These are phyloP conservation scores for Epichloe typhina DNA, from an alignment of 2,329 filamentous ascomycete genomes.

Conservation along the genomic window DNA sequence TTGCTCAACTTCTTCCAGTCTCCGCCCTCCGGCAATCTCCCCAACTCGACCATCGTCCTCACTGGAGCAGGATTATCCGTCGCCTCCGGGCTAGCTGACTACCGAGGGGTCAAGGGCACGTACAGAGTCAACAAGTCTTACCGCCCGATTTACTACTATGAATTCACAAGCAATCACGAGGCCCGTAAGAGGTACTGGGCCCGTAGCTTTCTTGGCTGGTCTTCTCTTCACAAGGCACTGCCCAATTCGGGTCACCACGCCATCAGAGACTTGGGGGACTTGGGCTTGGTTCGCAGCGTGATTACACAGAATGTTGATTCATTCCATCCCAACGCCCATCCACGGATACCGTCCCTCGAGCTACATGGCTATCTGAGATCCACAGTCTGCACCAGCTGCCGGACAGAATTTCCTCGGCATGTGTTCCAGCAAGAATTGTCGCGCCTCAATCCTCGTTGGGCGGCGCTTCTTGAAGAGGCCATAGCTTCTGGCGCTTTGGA, in stretches of 20 bases:
- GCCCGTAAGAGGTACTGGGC: slow-evolving; percentile 92
- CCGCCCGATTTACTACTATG: slow-evolving; percentile 82
- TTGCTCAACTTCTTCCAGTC: slow-evolving; percentile 63
- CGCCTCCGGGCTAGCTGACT: slow-evolving; percentile 84
- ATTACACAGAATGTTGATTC: slow-evolving; percentile 97
- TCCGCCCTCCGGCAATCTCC: slow-evolving; percentile 35
- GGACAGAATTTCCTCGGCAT: slow-evolving; percentile 54
- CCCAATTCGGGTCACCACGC: slow-evolving; percentile 75
- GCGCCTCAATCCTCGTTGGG: slow-evolving; percentile 76
- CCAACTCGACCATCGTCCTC: slow-evolving; percentile 35
- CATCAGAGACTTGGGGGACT: slow-evolving; percentile 54
- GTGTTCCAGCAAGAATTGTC: slow-evolving; percentile 66
- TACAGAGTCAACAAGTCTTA: slow-evolving; percentile 87
- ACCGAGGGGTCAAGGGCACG: slow-evolving; percentile 77
- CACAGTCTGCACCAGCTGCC: slow-evolving; percentile 70
- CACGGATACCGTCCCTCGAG: slow-evolving; percentile 61
- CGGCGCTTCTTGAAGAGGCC: slow-evolving; percentile 58
- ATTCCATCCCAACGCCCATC: slow-evolving; percentile 71
- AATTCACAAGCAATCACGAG: slow-evolving; percentile 73
- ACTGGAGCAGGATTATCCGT: slow-evolving; percentile 89
- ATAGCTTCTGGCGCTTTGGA: slow-evolving; percentile 62
- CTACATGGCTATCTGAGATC: slow-evolving; percentile 83
- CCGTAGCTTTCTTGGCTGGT: slow-evolving; percentile 85
- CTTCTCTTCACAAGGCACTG: slow-evolving; percentile 60
- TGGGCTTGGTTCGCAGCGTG: slow-evolving; percentile 63